Base-by-base conservation (phyloP, 225 moss, liverwort and hornwort genomes). In the Polytrichum formosum region DNA sequence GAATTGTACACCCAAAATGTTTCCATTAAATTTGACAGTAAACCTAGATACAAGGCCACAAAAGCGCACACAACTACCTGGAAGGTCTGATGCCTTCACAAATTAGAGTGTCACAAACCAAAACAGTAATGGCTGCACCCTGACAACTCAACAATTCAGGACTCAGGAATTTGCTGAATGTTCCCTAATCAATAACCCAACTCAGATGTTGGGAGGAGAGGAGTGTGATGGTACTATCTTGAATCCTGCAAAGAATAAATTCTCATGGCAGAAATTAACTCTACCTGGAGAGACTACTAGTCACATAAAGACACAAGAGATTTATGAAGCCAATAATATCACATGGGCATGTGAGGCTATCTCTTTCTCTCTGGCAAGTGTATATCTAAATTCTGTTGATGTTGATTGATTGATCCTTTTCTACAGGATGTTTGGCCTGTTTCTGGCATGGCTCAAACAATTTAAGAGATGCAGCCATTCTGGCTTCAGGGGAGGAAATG, bases 141-240 rank as follows among this genome's bases (percentile, higher is more conserved):
- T 64, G 64, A 64, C 18, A 30, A 64, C 64, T 26, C 28, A 19
- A 64, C 26, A 64, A 26, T 64, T 30, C 28, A 64, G 5, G 31
- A 28, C 10, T 13, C 5, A 30, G 29, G 29, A 23, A 16, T 46
- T 46, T 0, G 6, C 26, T 64, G 20, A 13, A 19, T 18, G 18
- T 64, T 64, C 17, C 10, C 13, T 64, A 20, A 30, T 30, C 28
- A 30, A 64, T 18, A 19, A 64, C 59, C 74, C 79, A 79, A 79
- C 79, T 74, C 30, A 79, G 74, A 54, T 74, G 79, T 79, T 79
- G 79, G 74, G 73, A 30, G 67, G n/a, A n/a, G n/a, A n/a, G n/a
- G 46, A 66, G 18, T 62, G 63, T 67, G 61, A 66, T 23, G 7
- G 60, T 66, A 75, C 70, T 69, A 73, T 54, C 68, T 60, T 46